Evolutionary conservation across 2,329 filamentous ascomycete species (phyloP).

Genomic region (Didymosphaeria variabile): DNA sequence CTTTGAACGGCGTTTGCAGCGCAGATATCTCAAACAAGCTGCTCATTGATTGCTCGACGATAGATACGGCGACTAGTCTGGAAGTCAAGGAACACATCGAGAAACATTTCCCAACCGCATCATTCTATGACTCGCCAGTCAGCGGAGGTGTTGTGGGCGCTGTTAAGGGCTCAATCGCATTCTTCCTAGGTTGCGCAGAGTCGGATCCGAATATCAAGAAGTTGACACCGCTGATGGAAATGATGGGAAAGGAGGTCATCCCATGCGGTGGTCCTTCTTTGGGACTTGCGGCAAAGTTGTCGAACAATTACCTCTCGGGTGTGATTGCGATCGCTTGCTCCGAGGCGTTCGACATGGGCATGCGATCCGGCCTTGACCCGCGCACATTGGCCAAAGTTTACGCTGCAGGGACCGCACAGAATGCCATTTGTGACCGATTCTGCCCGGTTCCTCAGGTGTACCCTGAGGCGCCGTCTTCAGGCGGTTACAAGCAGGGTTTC

Average conservation of each 20-base stretch:
- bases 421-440: slow-evolving; percentile 61
- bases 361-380: slow-evolving; percentile 65
- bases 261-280: slow-evolving; percentile 65
- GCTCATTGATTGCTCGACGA: slow-evolving; percentile 65
- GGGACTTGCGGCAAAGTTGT: slow-evolving; percentile 67
- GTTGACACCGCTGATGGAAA: slow-evolving; percentile 55
- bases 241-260: slow-evolving; percentile 65
- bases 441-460: slow-evolving; percentile 62
- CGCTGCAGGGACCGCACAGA: slow-evolving; percentile 62
- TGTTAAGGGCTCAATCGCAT: slow-evolving; percentile 61
- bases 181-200: slow-evolving; percentile 64
- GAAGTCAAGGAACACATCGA: slow-evolving; percentile 54
- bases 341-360: slow-evolving; percentile 69
- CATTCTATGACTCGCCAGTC: slow-evolving; percentile 64
- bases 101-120: slow-evolving; percentile 50
- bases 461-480: slow-evolving; percentile 57
- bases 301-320: slow-evolving; percentile 69
- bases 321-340: slow-evolving; percentile 66
- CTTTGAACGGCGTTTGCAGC: slow-evolving; percentile 53
- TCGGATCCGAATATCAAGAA: slow-evolving; percentile 55
- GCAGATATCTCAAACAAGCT: slow-evolving; percentile 56
- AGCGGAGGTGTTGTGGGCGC: slow-evolving; percentile 64
- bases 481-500: slow-evolving; percentile 64
- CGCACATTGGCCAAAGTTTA: slow-evolving; percentile 62
- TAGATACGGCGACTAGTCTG: slow-evolving; percentile 62